These are phyloP conservation scores for Hanseniaspora valbyensis DNA, from an alignment of 805 yeast species.

Conservation along the genomic window DNA sequence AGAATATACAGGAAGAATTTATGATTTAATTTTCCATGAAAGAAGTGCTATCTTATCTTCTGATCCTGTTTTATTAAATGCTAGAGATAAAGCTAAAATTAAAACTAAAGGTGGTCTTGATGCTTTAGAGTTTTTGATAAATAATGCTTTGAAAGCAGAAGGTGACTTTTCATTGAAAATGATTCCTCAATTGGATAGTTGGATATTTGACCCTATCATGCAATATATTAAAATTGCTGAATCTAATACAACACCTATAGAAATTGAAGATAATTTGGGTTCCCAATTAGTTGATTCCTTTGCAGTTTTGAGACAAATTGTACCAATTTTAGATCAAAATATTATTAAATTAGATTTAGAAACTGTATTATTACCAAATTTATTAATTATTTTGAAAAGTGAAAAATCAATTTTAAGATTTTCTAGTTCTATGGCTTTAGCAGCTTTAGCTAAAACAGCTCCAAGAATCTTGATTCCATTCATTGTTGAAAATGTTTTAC, in stretches of 20 bases:
- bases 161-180: conserved; percentile 44
- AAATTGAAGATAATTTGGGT: conserved; percentile 42
- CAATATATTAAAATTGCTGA: conserved; percentile 28
- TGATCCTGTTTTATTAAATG: conserved; percentile 47
- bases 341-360: conserved; percentile 39
- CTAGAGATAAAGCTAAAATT: conserved; percentile 60
- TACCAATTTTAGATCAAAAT: conserved; percentile 35
- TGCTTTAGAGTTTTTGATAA: conserved; percentile 39
- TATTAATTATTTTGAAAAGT: conserved; percentile 49
- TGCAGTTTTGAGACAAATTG: conserved; percentile 66
- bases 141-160: background rate
- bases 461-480: conserved; percentile 67
- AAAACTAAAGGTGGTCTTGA: conserved; percentile 77
- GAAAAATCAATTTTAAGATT: conserved; percentile 75
- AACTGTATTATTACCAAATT: conserved; percentile 38
- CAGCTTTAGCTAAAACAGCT: conserved; percentile 58
- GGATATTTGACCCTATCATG: conserved; percentile 57
- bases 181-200: conserved; percentile 54
- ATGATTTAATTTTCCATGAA: conserved; percentile 74
- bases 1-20: conserved; percentile 40
- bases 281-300: conserved; percentile 77
- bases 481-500: conserved; percentile 65
- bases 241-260: conserved; percentile 24
- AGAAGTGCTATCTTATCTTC: conserved; percentile 52
- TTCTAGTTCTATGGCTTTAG: conserved; percentile 80